Evolutionary conservation across 805 yeast genomes (phyloP).

Genomic region (Yarrowia keelungensis): DNA sequence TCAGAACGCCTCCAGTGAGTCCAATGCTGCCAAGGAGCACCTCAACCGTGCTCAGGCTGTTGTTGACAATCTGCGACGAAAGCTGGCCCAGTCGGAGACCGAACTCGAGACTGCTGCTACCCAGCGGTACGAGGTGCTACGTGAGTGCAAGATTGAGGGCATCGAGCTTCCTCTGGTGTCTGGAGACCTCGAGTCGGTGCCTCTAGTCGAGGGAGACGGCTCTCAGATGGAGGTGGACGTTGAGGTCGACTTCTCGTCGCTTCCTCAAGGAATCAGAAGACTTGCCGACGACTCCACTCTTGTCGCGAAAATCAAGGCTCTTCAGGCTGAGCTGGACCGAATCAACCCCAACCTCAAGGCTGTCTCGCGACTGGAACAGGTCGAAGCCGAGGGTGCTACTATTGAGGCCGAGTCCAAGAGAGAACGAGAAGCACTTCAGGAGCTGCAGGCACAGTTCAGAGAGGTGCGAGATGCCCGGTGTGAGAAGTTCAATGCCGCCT

Average conservation of each 20-base stretch:
- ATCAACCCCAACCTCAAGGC: slow-evolving; percentile 87
- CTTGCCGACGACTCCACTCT: slow-evolving; percentile 19
- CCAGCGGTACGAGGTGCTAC: slow-evolving; percentile 50
- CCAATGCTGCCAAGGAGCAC: slow-evolving; percentile 18
- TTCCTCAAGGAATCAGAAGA: slow-evolving; percentile 42
- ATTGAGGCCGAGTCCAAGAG: slow-evolving; percentile 69
- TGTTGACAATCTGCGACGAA: slow-evolving; percentile 38
- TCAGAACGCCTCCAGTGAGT: slow-evolving; percentile 8
- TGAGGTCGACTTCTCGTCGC: slow-evolving; percentile 45
- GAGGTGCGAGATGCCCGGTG: slow-evolving; percentile 66
- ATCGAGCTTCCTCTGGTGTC: slow-evolving; percentile 66
- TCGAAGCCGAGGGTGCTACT: slow-evolving; percentile 63
- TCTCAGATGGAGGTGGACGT: slow-evolving; percentile 47
- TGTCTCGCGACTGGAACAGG: slow-evolving; percentile 72
- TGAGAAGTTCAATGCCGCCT: slow-evolving; percentile 71
- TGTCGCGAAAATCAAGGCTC: slow-evolving; percentile 46
- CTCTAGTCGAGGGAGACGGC: slow-evolving; percentile 59
- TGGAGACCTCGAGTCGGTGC: slow-evolving; percentile 66
- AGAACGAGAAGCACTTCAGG: slow-evolving; percentile 59
- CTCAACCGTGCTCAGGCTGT: slow-evolving; percentile 37
- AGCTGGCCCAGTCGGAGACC: slow-evolving; percentile 42
- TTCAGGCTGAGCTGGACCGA: slow-evolving; percentile 46
- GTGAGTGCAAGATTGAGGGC: slow-evolving; percentile 77
- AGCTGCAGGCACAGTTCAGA: slow-evolving; percentile 57
- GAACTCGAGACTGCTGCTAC: slow-evolving; percentile 44